phyloP scores from a whole-genome alignment of 257 asterid species.

The Paraleonurus japonicus region DNA sequence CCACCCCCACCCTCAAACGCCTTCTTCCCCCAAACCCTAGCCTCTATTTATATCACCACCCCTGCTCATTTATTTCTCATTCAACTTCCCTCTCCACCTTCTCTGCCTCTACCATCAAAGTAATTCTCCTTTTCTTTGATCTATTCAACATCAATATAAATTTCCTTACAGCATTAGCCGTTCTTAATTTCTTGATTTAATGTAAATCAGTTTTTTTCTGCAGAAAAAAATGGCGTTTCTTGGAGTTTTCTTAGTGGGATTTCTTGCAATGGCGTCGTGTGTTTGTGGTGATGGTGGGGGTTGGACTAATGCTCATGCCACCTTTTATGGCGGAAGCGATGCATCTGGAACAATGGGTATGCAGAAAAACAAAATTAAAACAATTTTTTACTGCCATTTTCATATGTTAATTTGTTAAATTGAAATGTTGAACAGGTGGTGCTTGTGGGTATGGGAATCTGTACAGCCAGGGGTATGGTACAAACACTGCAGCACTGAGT shows the following conservation, averaged over 20 bases:
- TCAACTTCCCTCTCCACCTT: not conserved
- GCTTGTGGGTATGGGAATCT: slow-evolving; percentile 90
- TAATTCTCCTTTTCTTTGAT: not conserved
- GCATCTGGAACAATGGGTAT: slow-evolving; percentile 94
- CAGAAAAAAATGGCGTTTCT: slow-evolving; percentile 42
- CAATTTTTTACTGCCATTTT: not conserved
- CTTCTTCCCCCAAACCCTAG: not conserved
- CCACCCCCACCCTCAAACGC: not conserved
- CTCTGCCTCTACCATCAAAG: slow-evolving; percentile 5
- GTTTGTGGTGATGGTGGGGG: slow-evolving; percentile 48
- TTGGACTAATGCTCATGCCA: slow-evolving; percentile 74
- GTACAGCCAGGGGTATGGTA: slow-evolving; percentile 81
- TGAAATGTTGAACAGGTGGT: slow-evolving; percentile 47
- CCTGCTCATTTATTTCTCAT: slow-evolving; percentile 14
- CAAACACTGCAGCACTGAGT: slow-evolving; percentile 84
- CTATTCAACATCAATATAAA: not conserved
- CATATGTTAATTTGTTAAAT: not conserved
- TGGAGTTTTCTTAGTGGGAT: slow-evolving; percentile 35
- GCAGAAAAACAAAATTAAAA: not conserved
- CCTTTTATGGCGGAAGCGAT: slow-evolving; percentile 82
- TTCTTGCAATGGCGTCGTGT: slow-evolving; percentile 43
- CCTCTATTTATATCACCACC: slow-evolving; percentile 42
- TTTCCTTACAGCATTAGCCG: not conserved
- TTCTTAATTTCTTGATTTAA: not conserved
- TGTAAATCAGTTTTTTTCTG: slow-evolving; percentile 15